Percentiles rank a stretch among this genome's conserved stretches.
phyloP scores from a whole-genome alignment of 1,139 yeast genomes.

The Blastobotrys proliferans region DNA sequence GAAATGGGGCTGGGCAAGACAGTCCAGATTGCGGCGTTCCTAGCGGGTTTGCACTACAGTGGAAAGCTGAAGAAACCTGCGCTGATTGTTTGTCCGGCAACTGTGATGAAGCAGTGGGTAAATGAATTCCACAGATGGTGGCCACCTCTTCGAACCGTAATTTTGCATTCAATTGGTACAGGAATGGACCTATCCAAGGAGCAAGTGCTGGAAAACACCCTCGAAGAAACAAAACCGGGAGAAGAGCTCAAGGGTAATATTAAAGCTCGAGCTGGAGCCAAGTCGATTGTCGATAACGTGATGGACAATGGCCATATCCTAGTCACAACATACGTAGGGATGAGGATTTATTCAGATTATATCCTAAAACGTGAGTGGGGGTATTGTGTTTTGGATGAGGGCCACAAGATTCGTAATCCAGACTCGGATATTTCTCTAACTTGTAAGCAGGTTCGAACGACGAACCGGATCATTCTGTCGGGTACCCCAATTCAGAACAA shows the following conservation, averaged over 20 bases:
- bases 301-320: slow-evolving; percentile 67
- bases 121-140: slow-evolving; percentile 96
- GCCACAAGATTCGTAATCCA: slow-evolving; percentile 94
- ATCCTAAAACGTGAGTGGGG: slow-evolving; percentile 79
- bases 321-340: slow-evolving; percentile 89
- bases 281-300: slow-evolving; percentile 48
- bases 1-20: slow-evolving; percentile 99
- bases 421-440: slow-evolving; percentile 82
- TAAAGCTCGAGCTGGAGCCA: slow-evolving; percentile 31
- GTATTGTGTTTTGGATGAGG: slow-evolving; percentile 88
- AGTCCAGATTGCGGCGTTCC: slow-evolving; percentile 81
- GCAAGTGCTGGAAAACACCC: slow-evolving; percentile 45
- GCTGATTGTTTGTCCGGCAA: slow-evolving; percentile 90
- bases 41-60: slow-evolving; percentile 87
- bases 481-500: slow-evolving; percentile 98
- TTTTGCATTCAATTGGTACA: slow-evolving; percentile 86
- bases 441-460: slow-evolving; percentile 78
- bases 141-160: slow-evolving; percentile 88
- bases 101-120: slow-evolving; percentile 95
- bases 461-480: slow-evolving; percentile 77
- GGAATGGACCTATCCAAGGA: slow-evolving; percentile 66
- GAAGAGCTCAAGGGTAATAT: slow-evolving; percentile 27
- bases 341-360: slow-evolving; percentile 67
- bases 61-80: slow-evolving; percentile 72
- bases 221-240: slow-evolving; percentile 47